Evolutionary conservation across 371 early-diverging fungal genomes (phyloP).

Genomic region (Fennellomyces sp.): DNA sequence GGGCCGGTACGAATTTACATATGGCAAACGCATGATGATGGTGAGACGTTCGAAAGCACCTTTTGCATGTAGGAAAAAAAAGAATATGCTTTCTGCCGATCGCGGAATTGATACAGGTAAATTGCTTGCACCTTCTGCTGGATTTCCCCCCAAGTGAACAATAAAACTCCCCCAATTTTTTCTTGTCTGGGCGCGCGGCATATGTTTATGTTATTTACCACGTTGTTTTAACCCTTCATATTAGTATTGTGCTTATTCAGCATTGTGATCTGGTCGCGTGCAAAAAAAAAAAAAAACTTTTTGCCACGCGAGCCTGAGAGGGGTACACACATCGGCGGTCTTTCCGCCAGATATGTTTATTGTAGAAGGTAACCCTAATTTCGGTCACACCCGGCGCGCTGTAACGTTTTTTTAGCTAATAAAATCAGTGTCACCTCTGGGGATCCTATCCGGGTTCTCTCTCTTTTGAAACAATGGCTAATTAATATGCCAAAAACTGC

Average conservation of each 20-base stretch:
- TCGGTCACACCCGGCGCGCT: slow-evolving; percentile 6
- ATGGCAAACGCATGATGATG: too few species aligned
- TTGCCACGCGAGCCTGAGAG: slow-evolving; percentile 3
- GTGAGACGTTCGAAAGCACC: too few species aligned
- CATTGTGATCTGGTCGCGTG: slow-evolving; percentile 1
- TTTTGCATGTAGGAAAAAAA: background rate
- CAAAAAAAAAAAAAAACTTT: background rate
- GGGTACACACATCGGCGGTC: background rate
- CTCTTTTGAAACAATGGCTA: background rate
- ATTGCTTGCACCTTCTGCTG: too few species aligned
- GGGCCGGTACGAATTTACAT: too few species aligned
- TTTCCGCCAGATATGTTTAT: background rate
- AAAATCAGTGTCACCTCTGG: too few species aligned
- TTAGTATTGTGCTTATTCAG: slow-evolving; percentile 5
- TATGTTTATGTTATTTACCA: background rate
- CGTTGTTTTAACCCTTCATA: background rate
- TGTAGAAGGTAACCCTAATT: too few species aligned
- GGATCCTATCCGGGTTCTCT: background rate
- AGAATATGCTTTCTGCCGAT: background rate
- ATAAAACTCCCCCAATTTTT: background rate
- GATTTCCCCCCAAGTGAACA: too few species aligned
- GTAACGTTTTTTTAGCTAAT: background rate
- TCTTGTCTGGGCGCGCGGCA: background rate
- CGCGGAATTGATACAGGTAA: background rate
- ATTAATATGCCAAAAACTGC: background rate